phyloP scores from a whole-genome alignment of 2,329 filamentous ascomycete species.

The Zymoseptoria ardabiliae region DNA sequence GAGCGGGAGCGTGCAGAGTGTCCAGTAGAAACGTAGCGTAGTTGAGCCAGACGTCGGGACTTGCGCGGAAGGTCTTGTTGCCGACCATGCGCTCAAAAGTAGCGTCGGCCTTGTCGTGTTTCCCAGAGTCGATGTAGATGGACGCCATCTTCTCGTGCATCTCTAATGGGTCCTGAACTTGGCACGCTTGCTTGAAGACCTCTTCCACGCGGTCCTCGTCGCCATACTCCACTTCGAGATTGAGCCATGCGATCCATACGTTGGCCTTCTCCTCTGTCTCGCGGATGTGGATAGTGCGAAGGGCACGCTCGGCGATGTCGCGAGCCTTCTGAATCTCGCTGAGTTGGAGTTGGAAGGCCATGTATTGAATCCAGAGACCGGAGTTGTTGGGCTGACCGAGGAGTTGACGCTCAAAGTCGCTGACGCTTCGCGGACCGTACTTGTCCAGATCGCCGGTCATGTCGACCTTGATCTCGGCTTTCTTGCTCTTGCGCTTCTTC shows the following conservation, averaged over 20 bases:
- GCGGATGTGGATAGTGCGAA: constrained; percentile 82
- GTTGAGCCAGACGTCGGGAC: constrained; percentile 81
- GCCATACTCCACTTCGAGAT: constrained; percentile 79
- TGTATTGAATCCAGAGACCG: constrained; percentile 89
- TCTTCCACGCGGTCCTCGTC: constrained; percentile 74
- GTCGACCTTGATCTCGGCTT: constrained; percentile 75
- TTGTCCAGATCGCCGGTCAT: constrained; percentile 85
- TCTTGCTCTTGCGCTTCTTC: constrained; percentile 60
- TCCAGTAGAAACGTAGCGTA: constrained; percentile 90
- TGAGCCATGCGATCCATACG: constrained; percentile 89
- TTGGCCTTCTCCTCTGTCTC: constrained; percentile 92
- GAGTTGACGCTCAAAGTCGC: constrained; percentile 88
- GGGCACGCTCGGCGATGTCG: constrained; percentile 80
- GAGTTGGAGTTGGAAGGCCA: constrained; percentile 95
- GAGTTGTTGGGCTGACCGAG: constrained; percentile 92
- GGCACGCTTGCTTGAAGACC: constrained; percentile 84
- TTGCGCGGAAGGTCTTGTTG: constrained; percentile 71
- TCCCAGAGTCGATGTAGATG: constrained; percentile 90
- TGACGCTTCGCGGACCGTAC: constrained; percentile 78
- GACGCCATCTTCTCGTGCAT: constrained; percentile 83
- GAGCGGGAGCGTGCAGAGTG: constrained; percentile 60
- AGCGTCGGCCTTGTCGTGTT: constrained; percentile 75
- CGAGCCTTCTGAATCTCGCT: constrained; percentile 83
- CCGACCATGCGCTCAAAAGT: constrained; percentile 82
- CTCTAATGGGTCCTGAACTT: constrained; percentile 87